These are phyloP conservation scores for Penicillium malachiteum DNA, from an alignment of 495 filamentous ascomycete genomes.

Conservation along the genomic window DNA sequence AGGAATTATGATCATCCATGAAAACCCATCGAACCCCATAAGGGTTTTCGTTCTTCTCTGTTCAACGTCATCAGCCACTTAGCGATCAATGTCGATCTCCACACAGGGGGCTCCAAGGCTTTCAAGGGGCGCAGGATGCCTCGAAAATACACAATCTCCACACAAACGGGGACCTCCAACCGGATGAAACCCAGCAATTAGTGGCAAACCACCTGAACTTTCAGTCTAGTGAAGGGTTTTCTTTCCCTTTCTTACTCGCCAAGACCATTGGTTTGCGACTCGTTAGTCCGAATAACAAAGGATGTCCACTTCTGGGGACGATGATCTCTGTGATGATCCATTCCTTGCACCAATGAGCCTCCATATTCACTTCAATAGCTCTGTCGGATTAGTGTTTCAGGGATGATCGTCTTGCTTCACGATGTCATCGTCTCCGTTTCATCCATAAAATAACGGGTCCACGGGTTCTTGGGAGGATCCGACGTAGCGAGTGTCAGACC, in stretches of 20 bases:
- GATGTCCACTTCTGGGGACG: not conserved
- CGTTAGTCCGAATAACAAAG: not conserved
- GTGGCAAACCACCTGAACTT: not conserved
- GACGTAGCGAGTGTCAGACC: not conserved
- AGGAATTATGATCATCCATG: not conserved
- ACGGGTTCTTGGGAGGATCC: not conserved
- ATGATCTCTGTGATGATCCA: not conserved
- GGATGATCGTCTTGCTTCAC: conserved; percentile 1
- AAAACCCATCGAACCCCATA: not conserved
- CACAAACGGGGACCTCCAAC: not conserved
- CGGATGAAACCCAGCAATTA: not conserved
- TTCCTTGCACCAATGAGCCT: not conserved
- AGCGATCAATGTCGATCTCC: not conserved
- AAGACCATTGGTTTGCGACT: not conserved
- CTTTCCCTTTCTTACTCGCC: not conserved
- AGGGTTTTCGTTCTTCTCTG: not conserved
- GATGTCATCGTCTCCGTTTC: conserved; percentile 6
- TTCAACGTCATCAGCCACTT: not conserved
- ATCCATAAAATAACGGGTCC: conserved; percentile 3
- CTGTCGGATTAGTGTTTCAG: conserved; percentile 1
- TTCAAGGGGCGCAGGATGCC: not conserved
- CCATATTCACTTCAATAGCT: not conserved
- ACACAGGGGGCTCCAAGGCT: not conserved
- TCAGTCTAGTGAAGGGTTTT: not conserved
- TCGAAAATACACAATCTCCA: not conserved